Evolutionary conservation across 805 yeast species (phyloP), one percentile per base, ranked within the genome.

Genomic region (Cyberlindnera amylophila): DNA sequence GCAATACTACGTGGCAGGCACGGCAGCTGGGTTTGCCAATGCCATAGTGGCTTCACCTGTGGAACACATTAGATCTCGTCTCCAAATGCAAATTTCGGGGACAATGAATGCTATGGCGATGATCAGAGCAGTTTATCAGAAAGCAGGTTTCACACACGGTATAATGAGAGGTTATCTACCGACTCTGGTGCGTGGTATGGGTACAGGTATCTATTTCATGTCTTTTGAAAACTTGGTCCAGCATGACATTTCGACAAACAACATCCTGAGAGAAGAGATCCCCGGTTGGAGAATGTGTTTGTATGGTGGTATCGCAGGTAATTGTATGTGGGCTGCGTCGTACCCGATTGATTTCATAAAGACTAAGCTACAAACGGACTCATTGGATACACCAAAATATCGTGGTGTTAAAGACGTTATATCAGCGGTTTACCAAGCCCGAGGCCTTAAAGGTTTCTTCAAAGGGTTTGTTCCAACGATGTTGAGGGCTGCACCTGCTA

Each of bases 401-500:
- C 74, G 66, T 39, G 75, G 74, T 34, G 70, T 84, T 26, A 36
- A 74, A 12, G 75, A 75, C 44, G 95, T 88, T 21, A 66, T 77
- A 15, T 72, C 62, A 42, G 72, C 75, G 43, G 72, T 87, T 17
- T 73, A 63, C 58, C 62, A 61, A 34, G 71, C 72, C n/a, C 69
- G 72, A 38, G 97, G 98, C 18, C 44, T 79, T 14, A 70, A 70
- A 47, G 96, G 96, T 0, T 84, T 91, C 57, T 86, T 86, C 66
- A 82, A 82, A 65, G 99, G 99, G 2, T 90, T 93, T 61, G 65
- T 81, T 14, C 97, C 99, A 29, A 90, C 98, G 0, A 78, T 93
- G 53, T 67, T 93, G 50, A 83, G 99, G 66, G 98, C 99, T 38
- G 96, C 96, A 2, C 99, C 99, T 1, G 99, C 95, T 5, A 93